Evolutionary conservation across 441 rosid species (phyloP).

Genomic region (Bruguiera hainesii): DNA sequence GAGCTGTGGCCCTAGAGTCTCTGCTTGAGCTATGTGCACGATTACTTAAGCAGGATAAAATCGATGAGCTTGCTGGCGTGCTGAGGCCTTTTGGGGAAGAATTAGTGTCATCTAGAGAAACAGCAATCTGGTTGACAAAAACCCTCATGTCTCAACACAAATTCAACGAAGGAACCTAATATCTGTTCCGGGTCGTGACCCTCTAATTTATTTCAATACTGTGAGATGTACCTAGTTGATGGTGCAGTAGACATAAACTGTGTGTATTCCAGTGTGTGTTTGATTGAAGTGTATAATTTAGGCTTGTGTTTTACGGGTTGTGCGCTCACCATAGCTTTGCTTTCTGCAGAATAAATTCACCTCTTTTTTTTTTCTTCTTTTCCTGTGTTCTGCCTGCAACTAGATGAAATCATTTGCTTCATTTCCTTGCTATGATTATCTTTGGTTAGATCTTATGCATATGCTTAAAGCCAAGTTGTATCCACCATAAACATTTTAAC

Average conservation of each 20-base stretch:
- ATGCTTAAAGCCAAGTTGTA: not conserved
- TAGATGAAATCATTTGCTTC: too few relatives aligned
- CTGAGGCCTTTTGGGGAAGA: conserved; percentile 92
- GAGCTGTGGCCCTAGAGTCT: conserved; percentile 92
- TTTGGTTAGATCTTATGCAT: not conserved
- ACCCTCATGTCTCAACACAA: conserved; percentile 78
- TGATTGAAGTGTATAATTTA: conserved; percentile 27
- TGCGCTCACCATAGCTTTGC: conserved; percentile 6
- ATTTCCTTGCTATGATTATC: too few relatives aligned
- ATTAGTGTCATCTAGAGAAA: conserved; percentile 89
- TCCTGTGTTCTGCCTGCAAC: not conserved
- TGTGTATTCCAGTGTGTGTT: conserved; percentile 27
- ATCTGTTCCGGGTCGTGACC: conserved; percentile 9
- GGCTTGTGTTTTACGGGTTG: conserved; percentile 22
- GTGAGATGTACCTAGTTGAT: conserved; percentile 14
- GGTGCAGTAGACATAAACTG: conserved; percentile 19
- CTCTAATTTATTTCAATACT: conserved; percentile 28
- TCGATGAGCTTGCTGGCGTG: conserved; percentile 84
- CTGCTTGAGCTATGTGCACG: conserved; percentile 83
- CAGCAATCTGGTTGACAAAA: conserved; percentile 95
- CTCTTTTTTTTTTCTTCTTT: not conserved
- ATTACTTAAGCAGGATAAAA: conserved; percentile 78
- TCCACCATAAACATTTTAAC: too few relatives aligned
- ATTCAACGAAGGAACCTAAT: conserved; percentile 47
- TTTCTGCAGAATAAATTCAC: conserved; percentile 17